phyloP scores from a whole-genome alignment of 2,329 filamentous ascomycete genomes.

The Clonostachys rosea region DNA sequence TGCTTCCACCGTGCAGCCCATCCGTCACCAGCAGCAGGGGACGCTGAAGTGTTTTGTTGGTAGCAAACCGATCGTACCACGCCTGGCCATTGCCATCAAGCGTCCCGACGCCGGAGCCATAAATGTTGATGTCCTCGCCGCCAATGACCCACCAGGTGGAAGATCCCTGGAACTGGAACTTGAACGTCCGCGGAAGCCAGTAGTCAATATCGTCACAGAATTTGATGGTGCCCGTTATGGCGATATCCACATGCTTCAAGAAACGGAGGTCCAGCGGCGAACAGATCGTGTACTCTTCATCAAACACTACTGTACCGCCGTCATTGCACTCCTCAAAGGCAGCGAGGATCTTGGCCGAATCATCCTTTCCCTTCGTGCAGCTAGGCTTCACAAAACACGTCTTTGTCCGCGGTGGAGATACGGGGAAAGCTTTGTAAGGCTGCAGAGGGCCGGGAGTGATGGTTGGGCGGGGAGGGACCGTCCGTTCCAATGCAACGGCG shows the following conservation, averaged over 20 bases:
- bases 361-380: conserved; percentile 1
- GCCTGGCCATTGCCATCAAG: conserved; percentile 61
- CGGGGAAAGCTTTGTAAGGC: conserved; percentile 8
- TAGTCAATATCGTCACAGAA: conserved; percentile 66
- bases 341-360: not conserved
- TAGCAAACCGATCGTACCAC: conserved; percentile 59
- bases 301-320: conserved; percentile 58
- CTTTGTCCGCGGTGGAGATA: conserved; percentile 11
- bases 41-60: conserved; percentile 50
- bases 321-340: conserved; percentile 43
- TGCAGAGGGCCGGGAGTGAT: conserved; percentile 9
- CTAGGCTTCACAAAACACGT: conserved; percentile 13
- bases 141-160: conserved; percentile 26
- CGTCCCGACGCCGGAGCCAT: conserved; percentile 41
- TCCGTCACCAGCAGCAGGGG: conserved; percentile 54
- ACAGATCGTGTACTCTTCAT: conserved; percentile 54
- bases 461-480: conserved; percentile 1
- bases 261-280: conserved; percentile 63
- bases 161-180: conserved; percentile 62
- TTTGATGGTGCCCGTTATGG: conserved; percentile 48
- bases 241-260: conserved; percentile 57
- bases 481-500: too few species aligned
- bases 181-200: conserved; percentile 62
- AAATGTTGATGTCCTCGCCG: conserved; percentile 50
- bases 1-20: conserved; percentile 49